These are phyloP conservation scores for Lenwebbia sp. DNA, from an alignment of 345 rosid species.

Conservation along the genomic window DNA sequence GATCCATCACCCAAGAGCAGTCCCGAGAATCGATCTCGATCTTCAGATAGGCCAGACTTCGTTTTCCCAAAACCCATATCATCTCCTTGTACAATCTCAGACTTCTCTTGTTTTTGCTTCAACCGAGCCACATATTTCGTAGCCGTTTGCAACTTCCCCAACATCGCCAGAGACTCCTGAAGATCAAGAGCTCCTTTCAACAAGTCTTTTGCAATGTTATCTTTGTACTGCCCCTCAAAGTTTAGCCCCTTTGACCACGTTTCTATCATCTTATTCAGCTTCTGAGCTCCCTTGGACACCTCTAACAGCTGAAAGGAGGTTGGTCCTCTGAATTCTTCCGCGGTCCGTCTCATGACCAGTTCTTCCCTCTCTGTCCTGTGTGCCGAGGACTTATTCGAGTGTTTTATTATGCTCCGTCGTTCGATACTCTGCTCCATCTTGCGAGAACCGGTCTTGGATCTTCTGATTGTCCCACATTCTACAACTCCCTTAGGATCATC, in stretches of 20 bases:
- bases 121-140: constrained; percentile 31
- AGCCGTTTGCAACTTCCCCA: constrained; percentile 70
- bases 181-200: constrained; percentile 79
- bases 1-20: constrained; percentile 29
- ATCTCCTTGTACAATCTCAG: constrained; percentile 1
- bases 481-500: constrained; percentile 85
- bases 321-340: constrained; percentile 14
- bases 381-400: constrained; percentile 4
- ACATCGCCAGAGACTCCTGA: constrained; percentile 73
- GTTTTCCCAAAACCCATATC: constrained; percentile 25
- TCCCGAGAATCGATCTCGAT: constrained; percentile 2
- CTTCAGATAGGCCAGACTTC: constrained; percentile 14
- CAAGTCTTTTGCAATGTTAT: constrained; percentile 50
- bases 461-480: constrained; percentile 66
- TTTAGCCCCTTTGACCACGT: constrained; percentile 46
- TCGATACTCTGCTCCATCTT: constrained; percentile 31
- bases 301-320: constrained; percentile 61
- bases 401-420: constrained; percentile 10
- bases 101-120: constrained; percentile 36
- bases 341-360: constrained; percentile 4
- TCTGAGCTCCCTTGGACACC: constrained; percentile 74
- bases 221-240: constrained; percentile 34
- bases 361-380: constrained; percentile 9
- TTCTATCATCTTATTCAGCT: constrained; percentile 57
- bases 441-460: constrained; percentile 25